A percentile compares a stretch with the other conserved stretches of the same genome.
Conservation (phyloP, 352 stramenopile species). For the Peronospora destructor region DNA sequence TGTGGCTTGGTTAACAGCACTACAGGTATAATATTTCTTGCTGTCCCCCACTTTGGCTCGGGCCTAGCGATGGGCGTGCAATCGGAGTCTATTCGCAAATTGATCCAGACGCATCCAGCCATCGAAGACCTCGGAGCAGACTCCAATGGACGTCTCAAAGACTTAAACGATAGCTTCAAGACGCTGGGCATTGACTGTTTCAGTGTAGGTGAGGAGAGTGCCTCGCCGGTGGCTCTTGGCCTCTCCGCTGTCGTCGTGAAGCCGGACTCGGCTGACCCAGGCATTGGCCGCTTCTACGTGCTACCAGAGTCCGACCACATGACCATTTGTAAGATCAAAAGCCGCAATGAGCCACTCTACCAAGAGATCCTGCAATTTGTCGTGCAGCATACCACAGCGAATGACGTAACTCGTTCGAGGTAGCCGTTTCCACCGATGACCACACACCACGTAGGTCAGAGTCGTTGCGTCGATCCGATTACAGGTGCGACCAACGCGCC, state of each 20-base stretch:
- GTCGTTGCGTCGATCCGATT: too few species aligned
- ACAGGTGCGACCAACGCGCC: too few species aligned
- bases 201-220: constrained; percentile 55
- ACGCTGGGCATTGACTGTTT: constrained; percentile 59
- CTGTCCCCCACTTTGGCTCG: constrained; percentile 80
- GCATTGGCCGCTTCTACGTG: constrained; percentile 61
- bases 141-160: constrained; percentile 46
- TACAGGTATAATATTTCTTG: constrained; percentile 64
- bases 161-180: constrained; percentile 65
- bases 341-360: constrained; percentile 54
- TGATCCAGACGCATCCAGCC: constrained; percentile 72
- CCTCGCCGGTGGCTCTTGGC: constrained; percentile 60
- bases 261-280: constrained; percentile 64
- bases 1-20: constrained; percentile 37
- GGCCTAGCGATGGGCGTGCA: constrained; percentile 59
- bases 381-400: constrained; percentile 12
- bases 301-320: constrained; percentile 69
- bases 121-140: constrained; percentile 59
- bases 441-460: too few species aligned
- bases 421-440: too few species aligned
- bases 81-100: constrained; percentile 55
- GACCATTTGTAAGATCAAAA: constrained; percentile 84
- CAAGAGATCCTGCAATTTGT: constrained; percentile 42
- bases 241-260: constrained; percentile 72
- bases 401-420: neutral